Evolutionary conservation across 2,329 filamentous ascomycete species (phyloP).

Genomic region (Ophiognomonia clavigignenti-juglandacearum): DNA sequence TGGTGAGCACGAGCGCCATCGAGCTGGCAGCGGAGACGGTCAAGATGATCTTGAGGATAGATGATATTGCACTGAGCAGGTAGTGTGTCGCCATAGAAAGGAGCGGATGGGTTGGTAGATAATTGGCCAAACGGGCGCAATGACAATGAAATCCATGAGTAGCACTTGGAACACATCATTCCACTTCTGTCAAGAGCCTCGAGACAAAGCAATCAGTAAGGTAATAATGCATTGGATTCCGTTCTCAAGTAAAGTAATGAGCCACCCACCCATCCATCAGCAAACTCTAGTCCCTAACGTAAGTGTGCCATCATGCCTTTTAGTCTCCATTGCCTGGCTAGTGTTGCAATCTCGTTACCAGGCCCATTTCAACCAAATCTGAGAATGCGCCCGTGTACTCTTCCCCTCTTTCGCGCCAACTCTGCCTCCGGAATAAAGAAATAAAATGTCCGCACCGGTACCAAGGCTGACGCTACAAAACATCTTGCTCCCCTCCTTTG

Average conservation of each 20-base stretch:
- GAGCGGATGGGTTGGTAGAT: background rate
- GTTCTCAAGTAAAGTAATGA: background rate
- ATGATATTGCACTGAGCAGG: conserved; percentile 61
- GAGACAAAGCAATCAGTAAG: too few species aligned
- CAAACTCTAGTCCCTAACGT: background rate
- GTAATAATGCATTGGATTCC: conserved; percentile 4
- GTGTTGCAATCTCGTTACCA: too few species aligned
- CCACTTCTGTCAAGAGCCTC: too few species aligned
- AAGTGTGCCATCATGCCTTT: background rate
- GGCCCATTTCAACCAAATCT: too few species aligned
- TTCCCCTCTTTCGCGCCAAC: background rate
- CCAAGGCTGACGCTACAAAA: too few species aligned
- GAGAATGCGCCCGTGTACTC: too few species aligned
- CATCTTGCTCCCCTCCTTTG: too few species aligned
- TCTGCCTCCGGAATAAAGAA: too few species aligned
- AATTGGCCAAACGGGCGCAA: background rate
- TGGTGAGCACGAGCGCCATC: conserved; percentile 96
- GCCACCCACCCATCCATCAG: too few species aligned
- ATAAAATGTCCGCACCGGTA: too few species aligned
- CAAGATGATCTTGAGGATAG: conserved; percentile 79
- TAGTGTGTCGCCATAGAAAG: conserved; percentile 28
- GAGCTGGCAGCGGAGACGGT: conserved; percentile 97
- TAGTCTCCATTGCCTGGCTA: background rate
- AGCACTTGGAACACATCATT: too few species aligned
- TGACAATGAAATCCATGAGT: background rate